Evolutionary conservation across 768 basidiomycete genomes (phyloP), one percentile per base, ranked within the genome.

Genomic region (Leccinum subtestaceum): DNA sequence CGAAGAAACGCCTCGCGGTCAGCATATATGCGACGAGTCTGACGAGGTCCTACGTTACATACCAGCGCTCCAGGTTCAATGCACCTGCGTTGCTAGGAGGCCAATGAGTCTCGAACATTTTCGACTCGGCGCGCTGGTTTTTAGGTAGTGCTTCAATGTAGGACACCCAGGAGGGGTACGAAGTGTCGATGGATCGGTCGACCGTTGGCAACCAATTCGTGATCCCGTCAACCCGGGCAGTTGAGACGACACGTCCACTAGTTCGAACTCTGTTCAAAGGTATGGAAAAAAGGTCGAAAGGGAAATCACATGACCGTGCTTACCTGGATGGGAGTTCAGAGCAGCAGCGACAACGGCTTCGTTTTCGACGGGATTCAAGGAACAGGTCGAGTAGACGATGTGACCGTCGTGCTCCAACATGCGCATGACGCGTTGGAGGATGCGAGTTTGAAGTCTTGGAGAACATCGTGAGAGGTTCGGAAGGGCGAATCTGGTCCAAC

Each of bases 311-410:
- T 1, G 31, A 11, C 13, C 10, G 19, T 19, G 4, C 60, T 53
- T 45, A 89, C 94, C 91, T 23, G 85, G 81, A 60, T 88, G 84
- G 1, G 79, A 72, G 59, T 83, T 84, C 38, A 98, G 78, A 0
- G 92, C 94, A 47, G 90, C 87, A 1, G 92, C 89, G 34, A 98
- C 78, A 60, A 98, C 96, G 8, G 97, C 93, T 72, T 99, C 97
- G 70, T 99, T n/a, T n/a, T n/a, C n/a, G n/a, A n/a, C n/a, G n/a
- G n/a, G n/a, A n/a, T n/a, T n/a, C n/a, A n/a, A n/a, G n/a, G n/a
- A n/a, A n/a, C n/a, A n/a, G n/a, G n/a, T n/a, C n/a, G n/a, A n/a
- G n/a, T n/a, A n/a, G n/a, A n/a, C n/a, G n/a, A n/a, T 89, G 36
- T 91, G 86, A 8, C 95, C 96, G n/a, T 87, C 84, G 11, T 70